Evolutionary conservation across 805 yeast genomes (phyloP).

Genomic region (Pichia phayaonensis): DNA sequence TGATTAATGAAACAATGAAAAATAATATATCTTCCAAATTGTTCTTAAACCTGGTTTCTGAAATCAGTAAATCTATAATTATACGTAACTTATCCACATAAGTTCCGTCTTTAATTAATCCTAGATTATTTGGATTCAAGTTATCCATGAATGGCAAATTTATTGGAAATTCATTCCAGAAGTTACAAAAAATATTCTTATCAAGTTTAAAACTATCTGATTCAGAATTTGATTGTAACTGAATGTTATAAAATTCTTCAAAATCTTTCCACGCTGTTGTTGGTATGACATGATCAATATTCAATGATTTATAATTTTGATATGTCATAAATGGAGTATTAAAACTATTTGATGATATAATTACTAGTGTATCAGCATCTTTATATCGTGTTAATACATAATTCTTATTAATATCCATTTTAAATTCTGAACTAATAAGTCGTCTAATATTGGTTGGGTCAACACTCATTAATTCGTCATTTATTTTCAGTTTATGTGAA

Average conservation of each 20-base stretch:
- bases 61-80: conserved; percentile 9
- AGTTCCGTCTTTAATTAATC: background rate
- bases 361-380: conserved; percentile 5
- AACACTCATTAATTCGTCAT: background rate
- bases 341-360: conserved; percentile 7
- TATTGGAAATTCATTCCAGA: conserved; percentile 7
- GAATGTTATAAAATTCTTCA: background rate
- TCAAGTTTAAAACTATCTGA: background rate
- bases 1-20: conserved; percentile 2
- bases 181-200: conserved; percentile 1
- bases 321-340: conserved; percentile 7
- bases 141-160: conserved; percentile 10
- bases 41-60: conserved; percentile 2
- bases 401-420: background rate
- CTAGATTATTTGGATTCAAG: conserved; percentile 4
- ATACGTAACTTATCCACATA: conserved; percentile 13
- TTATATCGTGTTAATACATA: conserved; percentile 6
- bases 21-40: conserved; percentile 4
- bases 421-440: background rate
- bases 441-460: background rate
- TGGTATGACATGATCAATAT: conserved; percentile 9
- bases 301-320: conserved; percentile 4
- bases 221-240: background rate
- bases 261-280: conserved; percentile 6
- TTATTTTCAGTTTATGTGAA: conserved; percentile 6